Percentiles rank a stretch among this genome's conserved stretches.
Evolutionary conservation across 768 basidiomycete species (phyloP).

Genomic region (Xerocomellus amylosporus): DNA sequence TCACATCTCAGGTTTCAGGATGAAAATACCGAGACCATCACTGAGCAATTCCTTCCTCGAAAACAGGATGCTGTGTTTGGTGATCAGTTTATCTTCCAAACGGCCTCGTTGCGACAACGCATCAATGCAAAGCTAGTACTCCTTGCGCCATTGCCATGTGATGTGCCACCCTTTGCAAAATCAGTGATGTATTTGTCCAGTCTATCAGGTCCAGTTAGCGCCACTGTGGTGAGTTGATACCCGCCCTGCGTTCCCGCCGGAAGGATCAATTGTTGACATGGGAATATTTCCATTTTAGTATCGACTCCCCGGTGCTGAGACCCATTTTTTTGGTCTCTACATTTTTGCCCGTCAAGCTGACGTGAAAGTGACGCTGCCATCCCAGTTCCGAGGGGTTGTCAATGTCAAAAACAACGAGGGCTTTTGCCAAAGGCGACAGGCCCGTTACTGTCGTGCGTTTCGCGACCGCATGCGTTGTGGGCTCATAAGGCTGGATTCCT

Average conservation of each 20-base stretch:
- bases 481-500: slow-evolving; percentile 20
- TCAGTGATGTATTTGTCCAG: slow-evolving; percentile 33
- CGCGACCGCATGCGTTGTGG: slow-evolving; percentile 23
- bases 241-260: background rate
- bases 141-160: slow-evolving; percentile 28
- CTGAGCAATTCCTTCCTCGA: slow-evolving; percentile 29
- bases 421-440: slow-evolving; percentile 3
- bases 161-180: slow-evolving; percentile 31
- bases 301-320: slow-evolving; percentile 26
- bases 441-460: slow-evolving; percentile 25
- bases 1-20: slow-evolving; percentile 12
- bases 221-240: slow-evolving; percentile 24
- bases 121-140: slow-evolving; percentile 29
- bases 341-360: slow-evolving; percentile 28
- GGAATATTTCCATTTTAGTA: slow-evolving; percentile 12
- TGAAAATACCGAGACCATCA: slow-evolving; percentile 19
- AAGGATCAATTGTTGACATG: slow-evolving; percentile 2
- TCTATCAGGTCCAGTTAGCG: slow-evolving; percentile 23
- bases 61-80: slow-evolving; percentile 30
- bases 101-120: slow-evolving; percentile 16
- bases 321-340: slow-evolving; percentile 30
- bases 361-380: slow-evolving; percentile 30
- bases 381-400: slow-evolving; percentile 29
- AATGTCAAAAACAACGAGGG: slow-evolving; percentile 19
- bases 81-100: slow-evolving; percentile 31